Evolutionary conservation across 352 stramenopile genomes (phyloP).

Genomic region (Phytopythium helicoides): DNA sequence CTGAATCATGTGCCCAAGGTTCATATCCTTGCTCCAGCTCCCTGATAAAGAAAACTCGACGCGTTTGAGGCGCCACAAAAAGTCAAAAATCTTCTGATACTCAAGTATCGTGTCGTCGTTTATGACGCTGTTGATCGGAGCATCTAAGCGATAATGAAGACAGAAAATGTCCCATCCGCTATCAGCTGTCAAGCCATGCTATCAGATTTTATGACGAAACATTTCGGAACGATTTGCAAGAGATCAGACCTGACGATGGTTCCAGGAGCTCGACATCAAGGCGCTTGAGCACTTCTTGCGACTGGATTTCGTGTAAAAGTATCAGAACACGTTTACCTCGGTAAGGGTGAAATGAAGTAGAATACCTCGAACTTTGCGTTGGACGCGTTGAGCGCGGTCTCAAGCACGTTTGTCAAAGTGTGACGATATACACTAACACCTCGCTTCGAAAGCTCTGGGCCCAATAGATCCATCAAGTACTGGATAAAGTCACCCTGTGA

Average conservation of each 20-base stretch:
- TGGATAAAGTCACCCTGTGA: conserved; percentile 96
- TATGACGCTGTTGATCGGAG: conserved; percentile 89
- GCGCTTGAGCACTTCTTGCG: conserved; percentile 89
- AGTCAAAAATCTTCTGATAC: conserved; percentile 90
- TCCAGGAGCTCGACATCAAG: conserved; percentile 91
- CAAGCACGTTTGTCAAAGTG: conserved; percentile 93
- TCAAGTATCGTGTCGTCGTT: conserved; percentile 80
- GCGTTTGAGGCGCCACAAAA: conserved; percentile 89
- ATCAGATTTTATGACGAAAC: too few relatives aligned
- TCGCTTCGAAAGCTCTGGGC: conserved; percentile 88
- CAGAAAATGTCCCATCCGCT: conserved; percentile 95
- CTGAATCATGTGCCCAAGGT: conserved; percentile 92
- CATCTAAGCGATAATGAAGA: conserved; percentile 87
- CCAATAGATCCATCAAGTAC: conserved; percentile 93
- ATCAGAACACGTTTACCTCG: too few relatives aligned
- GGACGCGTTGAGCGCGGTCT: conserved; percentile 92
- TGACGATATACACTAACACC: conserved; percentile 93
- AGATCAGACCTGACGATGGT: conserved; percentile 67
- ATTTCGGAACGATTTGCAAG: too few relatives aligned
- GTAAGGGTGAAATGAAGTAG: too few relatives aligned
- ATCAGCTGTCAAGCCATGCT: conserved; percentile 48
- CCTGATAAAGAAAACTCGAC: conserved; percentile 92
- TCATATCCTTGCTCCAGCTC: conserved; percentile 97
- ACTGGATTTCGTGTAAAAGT: conserved; percentile 33
- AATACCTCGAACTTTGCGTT: conserved; percentile 96